Evolutionary conservation across 768 basidiomycete species (phyloP).

Genomic region (Phaeolepiota aurea): DNA sequence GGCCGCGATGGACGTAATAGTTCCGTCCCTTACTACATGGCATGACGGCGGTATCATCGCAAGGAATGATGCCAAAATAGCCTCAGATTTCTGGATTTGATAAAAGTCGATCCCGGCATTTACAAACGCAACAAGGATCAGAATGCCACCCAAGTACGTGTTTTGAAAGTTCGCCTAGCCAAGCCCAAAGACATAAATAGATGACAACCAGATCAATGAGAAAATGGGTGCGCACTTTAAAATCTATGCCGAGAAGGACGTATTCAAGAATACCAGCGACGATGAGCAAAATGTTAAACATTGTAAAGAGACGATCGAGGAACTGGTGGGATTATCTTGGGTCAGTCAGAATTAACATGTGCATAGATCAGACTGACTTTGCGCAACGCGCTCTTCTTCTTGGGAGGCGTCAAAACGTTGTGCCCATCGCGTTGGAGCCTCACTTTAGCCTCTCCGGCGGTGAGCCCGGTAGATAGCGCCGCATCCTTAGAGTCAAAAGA

Average conservation of each 20-base stretch:
- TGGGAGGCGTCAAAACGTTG: conserved; percentile 59
- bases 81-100: conserved; percentile 68
- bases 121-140: conserved; percentile 59
- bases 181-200: not conserved
- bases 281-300: conserved; percentile 64
- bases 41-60: conserved; percentile 70
- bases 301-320: conserved; percentile 50
- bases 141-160: conserved; percentile 62
- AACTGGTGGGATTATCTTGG: no score
- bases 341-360: no score
- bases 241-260: conserved; percentile 52
- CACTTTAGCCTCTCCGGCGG: conserved; percentile 39
- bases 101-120: conserved; percentile 67
- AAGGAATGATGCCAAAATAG: conserved; percentile 63
- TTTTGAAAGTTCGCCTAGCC: conserved; percentile 52
- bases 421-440: conserved; percentile 50
- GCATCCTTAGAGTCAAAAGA: conserved; percentile 47
- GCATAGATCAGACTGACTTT: conserved; percentile 37
- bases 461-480: conserved; percentile 39
- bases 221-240: conserved; percentile 39
- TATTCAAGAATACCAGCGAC: conserved; percentile 61
- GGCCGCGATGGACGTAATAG: conserved; percentile 47
- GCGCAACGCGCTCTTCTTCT: conserved; percentile 55
- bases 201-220: no score
- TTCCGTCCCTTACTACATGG: conserved; percentile 51